Conservation (phyloP, 441 rosid species). For the Arabidopsis hybrid region DNA sequence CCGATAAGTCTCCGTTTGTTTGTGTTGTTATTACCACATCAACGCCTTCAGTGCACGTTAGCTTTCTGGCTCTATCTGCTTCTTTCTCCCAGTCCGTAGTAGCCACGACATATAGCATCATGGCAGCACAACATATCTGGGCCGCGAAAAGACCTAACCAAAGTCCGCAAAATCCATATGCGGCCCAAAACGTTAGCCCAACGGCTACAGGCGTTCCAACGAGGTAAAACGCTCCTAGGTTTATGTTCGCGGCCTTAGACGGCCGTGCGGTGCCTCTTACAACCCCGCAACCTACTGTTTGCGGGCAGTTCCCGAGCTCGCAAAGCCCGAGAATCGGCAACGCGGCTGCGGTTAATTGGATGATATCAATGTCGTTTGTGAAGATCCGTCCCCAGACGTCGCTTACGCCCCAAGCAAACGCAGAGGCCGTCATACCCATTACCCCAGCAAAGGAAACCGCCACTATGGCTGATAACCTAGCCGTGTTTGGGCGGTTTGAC, state of each 20-base stretch:
- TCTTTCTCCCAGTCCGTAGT: slow-evolving; percentile 81
- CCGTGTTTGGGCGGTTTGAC: slow-evolving; percentile 59
- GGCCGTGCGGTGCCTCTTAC: slow-evolving; percentile 91
- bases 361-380: slow-evolving; percentile 66
- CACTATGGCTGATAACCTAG: slow-evolving; percentile 73
- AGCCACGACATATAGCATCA: slow-evolving; percentile 75
- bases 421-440: slow-evolving; percentile 75
- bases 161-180: slow-evolving; percentile 74
- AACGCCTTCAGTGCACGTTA: slow-evolving; percentile 56
- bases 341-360: slow-evolving; percentile 74
- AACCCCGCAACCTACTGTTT: slow-evolving; percentile 91
- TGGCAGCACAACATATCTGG: slow-evolving; percentile 70
- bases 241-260: slow-evolving; percentile 78
- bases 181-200: slow-evolving; percentile 63
- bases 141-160: slow-evolving; percentile 94
- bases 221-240: slow-evolving; percentile 84
- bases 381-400: slow-evolving; percentile 82
- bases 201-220: slow-evolving; percentile 90
- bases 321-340: slow-evolving; percentile 89
- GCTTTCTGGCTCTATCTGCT: slow-evolving; percentile 65
- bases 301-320: slow-evolving; percentile 96
- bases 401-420: slow-evolving; percentile 76
- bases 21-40: slow-evolving; percentile 46
- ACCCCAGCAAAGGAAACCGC: slow-evolving; percentile 65
- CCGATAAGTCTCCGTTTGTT: slow-evolving; percentile 27